Evolutionary conservation across 1,139 yeast genomes (phyloP).

Genomic region (Hansenula lynferdii): DNA sequence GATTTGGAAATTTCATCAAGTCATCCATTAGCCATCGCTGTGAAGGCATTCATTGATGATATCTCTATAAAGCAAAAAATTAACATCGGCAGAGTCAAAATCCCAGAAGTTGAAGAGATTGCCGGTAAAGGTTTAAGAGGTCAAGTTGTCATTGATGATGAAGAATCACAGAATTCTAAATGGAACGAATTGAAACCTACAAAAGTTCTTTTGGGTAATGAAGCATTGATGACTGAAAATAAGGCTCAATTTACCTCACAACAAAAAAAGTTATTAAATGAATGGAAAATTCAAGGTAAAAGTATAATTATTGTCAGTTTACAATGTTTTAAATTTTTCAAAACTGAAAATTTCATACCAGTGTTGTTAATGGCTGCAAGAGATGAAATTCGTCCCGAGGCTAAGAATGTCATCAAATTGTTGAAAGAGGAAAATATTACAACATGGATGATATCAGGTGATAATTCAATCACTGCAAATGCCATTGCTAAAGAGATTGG

Average conservation of each 20-base stretch:
- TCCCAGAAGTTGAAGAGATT: conserved; percentile 46
- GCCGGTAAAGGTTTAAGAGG: conserved; percentile 61
- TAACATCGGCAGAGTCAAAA: conserved; percentile 31
- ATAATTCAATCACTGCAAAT: conserved; percentile 59
- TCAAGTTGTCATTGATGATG: conserved; percentile 26
- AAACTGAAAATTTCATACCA: conserved; percentile 32
- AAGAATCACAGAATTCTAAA: conserved; percentile 12
- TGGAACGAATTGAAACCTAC: conserved; percentile 32
- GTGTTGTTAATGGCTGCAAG: conserved; percentile 51
- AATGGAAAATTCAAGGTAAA: conserved; percentile 62
- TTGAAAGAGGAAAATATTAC: conserved; percentile 44
- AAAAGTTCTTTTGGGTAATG: conserved; percentile 62
- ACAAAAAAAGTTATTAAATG: conserved; percentile 27
- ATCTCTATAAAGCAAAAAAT: conserved; percentile 16
- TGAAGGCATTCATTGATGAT: conserved; percentile 37
- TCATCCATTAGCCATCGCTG: conserved; percentile 66
- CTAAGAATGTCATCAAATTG: conserved; percentile 44
- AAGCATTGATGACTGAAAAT: conserved; percentile 45
- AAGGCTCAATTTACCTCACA: conserved; percentile 26
- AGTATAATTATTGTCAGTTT: conserved; percentile 57
- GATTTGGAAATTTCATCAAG: conserved; percentile 62
- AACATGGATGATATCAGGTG: conserved; percentile 67
- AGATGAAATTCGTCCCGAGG: conserved; percentile 62
- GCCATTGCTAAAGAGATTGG: conserved; percentile 66
- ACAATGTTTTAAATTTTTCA: conserved; percentile 26